These are phyloP conservation scores for Baudoinia panamericana DNA, from an alignment of 495 filamentous ascomycete species.

Conservation along the genomic window DNA sequence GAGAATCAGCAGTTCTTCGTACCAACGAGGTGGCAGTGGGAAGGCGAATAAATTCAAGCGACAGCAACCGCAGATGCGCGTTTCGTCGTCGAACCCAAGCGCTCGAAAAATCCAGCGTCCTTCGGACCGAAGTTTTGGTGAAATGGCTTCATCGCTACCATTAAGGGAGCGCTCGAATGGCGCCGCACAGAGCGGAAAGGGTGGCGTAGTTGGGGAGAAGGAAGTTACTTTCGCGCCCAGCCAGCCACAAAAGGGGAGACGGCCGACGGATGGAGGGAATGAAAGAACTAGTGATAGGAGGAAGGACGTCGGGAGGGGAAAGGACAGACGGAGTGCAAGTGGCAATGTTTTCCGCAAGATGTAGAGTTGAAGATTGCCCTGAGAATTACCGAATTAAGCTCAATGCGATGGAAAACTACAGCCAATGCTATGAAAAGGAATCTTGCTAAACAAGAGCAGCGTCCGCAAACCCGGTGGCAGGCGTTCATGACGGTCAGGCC, in stretches of 20 bases:
- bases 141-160: slow-evolving; percentile 42
- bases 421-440: too few relatives aligned
- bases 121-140: slow-evolving; percentile 53
- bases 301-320: slow-evolving; percentile 28
- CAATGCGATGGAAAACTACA: too few relatives aligned
- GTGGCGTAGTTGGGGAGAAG: slow-evolving; percentile 64
- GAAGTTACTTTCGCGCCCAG: slow-evolving; percentile 73
- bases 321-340: slow-evolving; percentile 55
- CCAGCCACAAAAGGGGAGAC: slow-evolving; percentile 38
- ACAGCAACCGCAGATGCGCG: slow-evolving; percentile 38
- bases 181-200: slow-evolving; percentile 28
- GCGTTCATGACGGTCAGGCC: too few relatives aligned
- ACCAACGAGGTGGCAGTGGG: slow-evolving; percentile 40
- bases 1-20: slow-evolving; percentile 52
- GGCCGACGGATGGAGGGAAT: slow-evolving; percentile 31
- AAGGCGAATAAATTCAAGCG: slow-evolving; percentile 21
- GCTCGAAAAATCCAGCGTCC: slow-evolving; percentile 29
- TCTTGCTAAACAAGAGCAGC: too few relatives aligned
- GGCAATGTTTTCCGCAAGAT: slow-evolving; percentile 55
- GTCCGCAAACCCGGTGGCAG: too few relatives aligned
- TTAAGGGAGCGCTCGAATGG: slow-evolving; percentile 29
- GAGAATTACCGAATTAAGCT: too few relatives aligned
- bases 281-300: slow-evolving; percentile 13
- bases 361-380: too few relatives aligned
- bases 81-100: slow-evolving; percentile 36